These are phyloP conservation scores for Talaromyces sp. DNA, from an alignment of 2,329 filamentous ascomycete genomes.

Conservation along the genomic window DNA sequence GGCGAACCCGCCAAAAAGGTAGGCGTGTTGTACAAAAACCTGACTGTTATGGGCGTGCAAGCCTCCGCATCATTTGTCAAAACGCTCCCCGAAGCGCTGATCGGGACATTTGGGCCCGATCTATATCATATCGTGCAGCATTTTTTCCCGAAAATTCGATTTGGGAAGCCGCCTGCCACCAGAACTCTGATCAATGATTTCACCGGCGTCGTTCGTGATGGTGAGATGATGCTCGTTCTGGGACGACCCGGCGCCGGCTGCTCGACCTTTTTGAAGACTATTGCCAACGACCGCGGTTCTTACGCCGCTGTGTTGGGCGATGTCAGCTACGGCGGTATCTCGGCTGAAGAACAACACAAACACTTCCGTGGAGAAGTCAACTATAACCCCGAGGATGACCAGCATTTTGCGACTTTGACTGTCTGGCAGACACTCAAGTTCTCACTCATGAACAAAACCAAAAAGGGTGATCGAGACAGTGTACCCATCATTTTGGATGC, in stretches of 20 bases:
- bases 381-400: constrained; percentile 67
- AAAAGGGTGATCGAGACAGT: constrained; percentile 60
- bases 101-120: constrained; percentile 78
- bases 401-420: constrained; percentile 69
- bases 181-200: constrained; percentile 64
- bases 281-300: constrained; percentile 65
- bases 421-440: constrained; percentile 77
- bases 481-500: constrained; percentile 60
- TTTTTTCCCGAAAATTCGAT: constrained; percentile 52
- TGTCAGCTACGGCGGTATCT: constrained; percentile 68
- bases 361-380: constrained; percentile 72
- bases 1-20: constrained; percentile 71
- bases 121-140: constrained; percentile 62
- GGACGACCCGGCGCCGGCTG: constrained; percentile 72
- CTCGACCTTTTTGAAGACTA: constrained; percentile 71
- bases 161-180: constrained; percentile 49
- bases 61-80: constrained; percentile 66
- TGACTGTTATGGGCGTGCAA: constrained; percentile 70
- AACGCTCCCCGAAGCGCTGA: constrained; percentile 68
- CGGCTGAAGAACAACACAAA: constrained; percentile 64
- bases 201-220: constrained; percentile 63
- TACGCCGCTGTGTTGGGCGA: constrained; percentile 67
- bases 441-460: constrained; percentile 71
- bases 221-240: constrained; percentile 70
- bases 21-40: constrained; percentile 71